Evolutionary conservation across 768 basidiomycete genomes (phyloP), one percentile per base, ranked within the genome.

Genomic region (Tylopilus intermedius): DNA sequence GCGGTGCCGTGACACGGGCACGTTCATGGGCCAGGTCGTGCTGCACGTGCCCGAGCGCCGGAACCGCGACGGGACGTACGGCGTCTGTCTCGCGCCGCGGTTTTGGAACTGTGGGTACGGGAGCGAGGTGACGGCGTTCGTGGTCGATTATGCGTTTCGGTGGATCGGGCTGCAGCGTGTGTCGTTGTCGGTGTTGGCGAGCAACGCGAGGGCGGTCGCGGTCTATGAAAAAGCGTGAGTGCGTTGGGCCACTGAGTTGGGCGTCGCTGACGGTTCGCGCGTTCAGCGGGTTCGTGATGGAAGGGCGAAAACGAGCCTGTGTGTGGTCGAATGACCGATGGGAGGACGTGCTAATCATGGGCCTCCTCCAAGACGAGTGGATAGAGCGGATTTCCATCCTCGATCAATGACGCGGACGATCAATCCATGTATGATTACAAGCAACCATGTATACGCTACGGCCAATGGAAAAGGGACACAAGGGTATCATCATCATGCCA

Each of bases 151-250:
- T 50, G 66, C 66, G 22, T 79, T 79, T 29, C 51, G 66, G 39
- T 67, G 67, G 61, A 57, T 78, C 45, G 68, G 62, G 26, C 49
- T 76, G 56, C 72, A 75, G 40, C 71, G 75, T 13, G 53, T 79
- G 51, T 72, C 75, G 29, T 61, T 79, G 47, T 63, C 59, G 1
- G 74, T 75, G 41, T 62, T 72, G 44, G 71, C 70, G 27, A 65
- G 58, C 14, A 79, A 79, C 41, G 64, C 55, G 41, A 59, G 69
- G 21, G 77, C 75, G 5, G 53, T 74, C 24, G 59, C 62, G 47
- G 61, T 77, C 11, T 78, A 78, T 41, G 67, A 69, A 54, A 73
- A 72, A 54, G 60, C 72, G 77, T 78, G 57, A 67, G 76, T 51
- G n/a, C 5, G 24, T 5, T 26, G 2, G 30, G 30, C 9, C 4